Conservation (phyloP, 257 asterid genomes). For the Voacanga thouarsii region DNA sequence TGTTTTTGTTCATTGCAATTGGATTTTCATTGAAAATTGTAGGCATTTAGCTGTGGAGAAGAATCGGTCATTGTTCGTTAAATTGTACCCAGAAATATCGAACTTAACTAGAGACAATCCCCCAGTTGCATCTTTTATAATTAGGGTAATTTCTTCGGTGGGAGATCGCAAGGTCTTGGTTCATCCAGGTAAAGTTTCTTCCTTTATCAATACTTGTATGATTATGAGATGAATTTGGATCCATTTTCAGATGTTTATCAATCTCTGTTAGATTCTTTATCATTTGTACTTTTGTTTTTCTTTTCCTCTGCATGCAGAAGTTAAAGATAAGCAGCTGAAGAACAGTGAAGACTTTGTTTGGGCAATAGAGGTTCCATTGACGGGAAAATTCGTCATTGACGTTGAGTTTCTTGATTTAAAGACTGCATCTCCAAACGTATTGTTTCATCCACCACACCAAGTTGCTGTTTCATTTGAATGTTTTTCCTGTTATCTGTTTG, state of each 20-base stretch:
- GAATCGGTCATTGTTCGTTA: conserved; percentile 60
- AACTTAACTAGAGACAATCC: conserved; percentile 70
- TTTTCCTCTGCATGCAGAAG: conserved; percentile 39
- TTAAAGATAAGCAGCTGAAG: conserved; percentile 74
- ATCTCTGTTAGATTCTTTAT: background rate
- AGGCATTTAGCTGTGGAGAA: conserved; percentile 95
- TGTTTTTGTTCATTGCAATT: background rate
- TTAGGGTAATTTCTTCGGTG: conserved; percentile 64
- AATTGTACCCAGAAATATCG: conserved; percentile 75
- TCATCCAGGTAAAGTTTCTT: conserved; percentile 64
- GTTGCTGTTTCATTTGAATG: background rate
- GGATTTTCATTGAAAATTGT: conserved; percentile 18
- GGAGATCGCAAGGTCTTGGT: conserved; percentile 74
- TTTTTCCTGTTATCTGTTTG: background rate
- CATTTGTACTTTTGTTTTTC: background rate
- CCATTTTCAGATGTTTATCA: background rate
- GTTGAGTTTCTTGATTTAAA: conserved; percentile 92
- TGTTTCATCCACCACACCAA: background rate
- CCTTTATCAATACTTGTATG: background rate
- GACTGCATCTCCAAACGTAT: conserved; percentile 61
- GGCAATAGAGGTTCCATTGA: conserved; percentile 67
- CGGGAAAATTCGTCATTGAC: conserved; percentile 88
- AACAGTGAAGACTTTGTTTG: conserved; percentile 80
- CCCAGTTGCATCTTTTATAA: conserved; percentile 76
- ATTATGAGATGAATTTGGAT: background rate